Evolutionary conservation across 2,329 filamentous ascomycete genomes (phyloP), one percentile per base, ranked within the genome.

Genomic region (Scedosporium minutisporum): DNA sequence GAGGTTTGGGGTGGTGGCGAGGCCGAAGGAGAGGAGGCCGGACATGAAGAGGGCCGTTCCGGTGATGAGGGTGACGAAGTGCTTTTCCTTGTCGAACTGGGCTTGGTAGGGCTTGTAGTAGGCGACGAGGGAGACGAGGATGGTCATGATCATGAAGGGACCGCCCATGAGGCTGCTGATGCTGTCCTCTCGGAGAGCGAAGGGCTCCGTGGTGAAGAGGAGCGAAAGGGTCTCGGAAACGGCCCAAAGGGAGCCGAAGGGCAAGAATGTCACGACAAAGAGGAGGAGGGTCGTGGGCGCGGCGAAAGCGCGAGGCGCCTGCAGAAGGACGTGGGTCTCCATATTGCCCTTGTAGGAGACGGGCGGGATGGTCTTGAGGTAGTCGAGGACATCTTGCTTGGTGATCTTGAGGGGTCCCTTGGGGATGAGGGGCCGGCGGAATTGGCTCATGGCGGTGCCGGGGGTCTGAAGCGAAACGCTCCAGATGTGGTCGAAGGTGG

Each of bases 201-300:
- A 76, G 0, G 81, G 80, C 59, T 74, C 68, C 1, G 75, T 73
- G 1, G 74, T 69, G 65, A 84, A 79, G 25, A 84, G 69, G 3
- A 80, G 71, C 4, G 80, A 77, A 14, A 84, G 68, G 0, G 77
- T 78, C 23, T 72, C 68, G 0, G 76, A 66, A 7, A 82, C 63
- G 10, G 78, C 78, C 77, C 82, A 83, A 9, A 84, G 73, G 0
- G 75, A 69, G 10, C 75, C 74, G 53, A 75, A 70, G 0, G 82
- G 79, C 1, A 84, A 71, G 25, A 79, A 68, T 0, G 80, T 76
- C 1, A 78, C 70, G 4, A 77, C 63, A 25, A 79, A 76, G 14
- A 82, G 73, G 1, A 85, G 72, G 14, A 75, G 61, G 0, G 79
- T 79, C 0, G 80, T 82, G 1, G 82, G 82, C 0, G 82, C 79